Percentiles rank a stretch among this genome's conserved stretches.
These are phyloP conservation scores for Pseudocercospora musae DNA, from an alignment of 2,329 filamentous ascomycete genomes.

Conservation along the genomic window DNA sequence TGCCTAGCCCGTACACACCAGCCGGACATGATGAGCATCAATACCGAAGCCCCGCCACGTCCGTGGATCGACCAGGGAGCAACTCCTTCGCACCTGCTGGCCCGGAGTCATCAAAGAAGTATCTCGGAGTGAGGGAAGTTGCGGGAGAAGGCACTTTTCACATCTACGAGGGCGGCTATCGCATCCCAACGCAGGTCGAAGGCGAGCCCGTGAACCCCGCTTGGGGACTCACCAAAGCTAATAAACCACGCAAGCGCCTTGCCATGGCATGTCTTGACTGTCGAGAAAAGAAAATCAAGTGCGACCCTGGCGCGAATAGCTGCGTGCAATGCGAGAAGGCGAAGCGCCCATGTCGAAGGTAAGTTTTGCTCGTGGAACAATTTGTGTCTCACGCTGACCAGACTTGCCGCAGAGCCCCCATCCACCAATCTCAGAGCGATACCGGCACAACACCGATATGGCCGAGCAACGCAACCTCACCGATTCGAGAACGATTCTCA, in stretches of 20 bases:
- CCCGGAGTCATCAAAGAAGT: slow-evolving; percentile 31
- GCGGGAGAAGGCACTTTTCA: slow-evolving; percentile 32
- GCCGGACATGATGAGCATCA: slow-evolving; percentile 21
- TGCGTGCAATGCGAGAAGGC: slow-evolving; percentile 93
- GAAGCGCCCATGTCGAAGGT: slow-evolving; percentile 80
- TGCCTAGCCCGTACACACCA: slow-evolving; percentile 27
- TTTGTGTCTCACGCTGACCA: slow-evolving; percentile 20
- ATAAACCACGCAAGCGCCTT: slow-evolving; percentile 84
- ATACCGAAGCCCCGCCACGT: slow-evolving; percentile 19
- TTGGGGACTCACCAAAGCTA: slow-evolving; percentile 92
- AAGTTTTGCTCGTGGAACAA: slow-evolving; percentile 21
- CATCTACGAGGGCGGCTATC: slow-evolving; percentile 33
- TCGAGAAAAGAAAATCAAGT: slow-evolving; percentile 96
- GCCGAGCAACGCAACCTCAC: slow-evolving; percentile 25
- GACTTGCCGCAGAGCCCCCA: slow-evolving; percentile 24
- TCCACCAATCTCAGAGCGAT: slow-evolving; percentile 28
- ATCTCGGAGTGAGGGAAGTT: slow-evolving; percentile 32
- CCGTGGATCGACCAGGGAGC: slow-evolving; percentile 19
- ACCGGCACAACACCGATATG: slow-evolving; percentile 21
- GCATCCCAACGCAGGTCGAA: slow-evolving; percentile 57
- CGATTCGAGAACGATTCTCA: slow-evolving; percentile 19
- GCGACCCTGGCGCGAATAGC: slow-evolving; percentile 80
- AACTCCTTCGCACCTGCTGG: slow-evolving; percentile 18
- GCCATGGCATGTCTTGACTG: slow-evolving; percentile 92
- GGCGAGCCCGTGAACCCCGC: slow-evolving; percentile 84